These are phyloP conservation scores for Paramecium sonneborni DNA, from an alignment of 73 alveolate genomes.

Conservation along the genomic window DNA sequence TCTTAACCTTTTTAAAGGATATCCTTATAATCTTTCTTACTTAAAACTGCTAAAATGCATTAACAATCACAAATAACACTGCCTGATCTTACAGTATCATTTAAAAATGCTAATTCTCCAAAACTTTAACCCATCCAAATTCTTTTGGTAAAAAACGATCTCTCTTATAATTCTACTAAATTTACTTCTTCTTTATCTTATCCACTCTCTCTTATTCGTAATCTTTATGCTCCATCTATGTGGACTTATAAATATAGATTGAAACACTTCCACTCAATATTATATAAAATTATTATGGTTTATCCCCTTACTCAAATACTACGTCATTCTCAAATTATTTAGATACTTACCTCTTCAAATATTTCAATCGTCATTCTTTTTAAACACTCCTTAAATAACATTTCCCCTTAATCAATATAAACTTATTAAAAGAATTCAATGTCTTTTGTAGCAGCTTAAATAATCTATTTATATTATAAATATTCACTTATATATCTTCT, in stretches of 20 bases:
- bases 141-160: too few species aligned
- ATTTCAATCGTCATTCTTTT: background rate
- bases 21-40: constrained; percentile 75
- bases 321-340: background rate
- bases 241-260: background rate
- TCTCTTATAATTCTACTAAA: background rate
- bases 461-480: background rate
- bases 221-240: background rate
- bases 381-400: background rate
- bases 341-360: background rate
- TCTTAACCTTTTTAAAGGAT: constrained; percentile 52
- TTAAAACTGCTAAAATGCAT: constrained; percentile 85
- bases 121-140: background rate
- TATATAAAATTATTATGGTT: background rate
- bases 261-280: constrained; percentile 9
- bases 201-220: background rate
- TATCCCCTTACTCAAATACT: constrained; percentile 38
- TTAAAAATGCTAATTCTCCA: constrained; percentile 36
- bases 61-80: constrained; percentile 84
- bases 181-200: background rate
- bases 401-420: background rate
- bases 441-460: constrained; percentile 10
- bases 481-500: background rate
- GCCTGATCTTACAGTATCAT: background rate
- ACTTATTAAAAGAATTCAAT: background rate